Conservation (phyloP, 805 yeast species). For the Starmerella potacharoeniae region DNA sequence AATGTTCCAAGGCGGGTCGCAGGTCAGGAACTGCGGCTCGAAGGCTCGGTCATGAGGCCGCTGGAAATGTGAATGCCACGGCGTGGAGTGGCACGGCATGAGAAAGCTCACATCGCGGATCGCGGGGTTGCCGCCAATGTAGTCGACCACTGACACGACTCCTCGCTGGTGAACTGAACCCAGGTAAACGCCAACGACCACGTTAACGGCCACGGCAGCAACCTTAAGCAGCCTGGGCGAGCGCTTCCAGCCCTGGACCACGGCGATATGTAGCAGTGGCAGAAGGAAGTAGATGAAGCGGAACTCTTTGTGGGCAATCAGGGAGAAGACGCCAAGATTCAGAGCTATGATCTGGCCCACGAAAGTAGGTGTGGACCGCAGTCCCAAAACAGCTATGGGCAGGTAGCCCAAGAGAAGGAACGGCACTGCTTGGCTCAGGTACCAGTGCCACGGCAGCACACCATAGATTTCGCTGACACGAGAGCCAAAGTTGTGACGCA, state of each 20-base stretch:
- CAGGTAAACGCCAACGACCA: slow-evolving; percentile 39
- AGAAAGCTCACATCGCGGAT: slow-evolving; percentile 60
- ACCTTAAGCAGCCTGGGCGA: not conserved
- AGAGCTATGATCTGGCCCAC: slow-evolving; percentile 25
- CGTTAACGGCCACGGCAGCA: slow-evolving; percentile 28
- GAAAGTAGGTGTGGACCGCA: not conserved
- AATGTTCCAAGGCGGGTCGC: slow-evolving; percentile 66
- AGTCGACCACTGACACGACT: slow-evolving; percentile 54
- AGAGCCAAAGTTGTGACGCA: slow-evolving; percentile 13
- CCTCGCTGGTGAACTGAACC: slow-evolving; percentile 77
- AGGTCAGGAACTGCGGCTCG: slow-evolving; percentile 64
- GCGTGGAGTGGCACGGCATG: slow-evolving; percentile 96
- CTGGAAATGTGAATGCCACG: slow-evolving; percentile 81
- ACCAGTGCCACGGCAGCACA: slow-evolving; percentile 71
- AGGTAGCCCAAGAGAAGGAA: slow-evolving; percentile 52
- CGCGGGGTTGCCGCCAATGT: slow-evolving; percentile 34
- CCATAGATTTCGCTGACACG: slow-evolving; percentile 45
- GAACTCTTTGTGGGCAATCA: slow-evolving; percentile 76
- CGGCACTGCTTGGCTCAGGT: slow-evolving; percentile 73
- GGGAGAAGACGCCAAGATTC: slow-evolving; percentile 48
- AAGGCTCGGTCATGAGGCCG: slow-evolving; percentile 30
- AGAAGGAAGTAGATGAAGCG: slow-evolving; percentile 78
- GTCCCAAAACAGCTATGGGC: slow-evolving; percentile 33
- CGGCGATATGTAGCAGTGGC: slow-evolving; percentile 52
- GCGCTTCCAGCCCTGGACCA: slow-evolving; percentile 30